phyloP scores from a whole-genome alignment of 2,329 filamentous ascomycete species.

The Trichoderma afroharzianum region DNA sequence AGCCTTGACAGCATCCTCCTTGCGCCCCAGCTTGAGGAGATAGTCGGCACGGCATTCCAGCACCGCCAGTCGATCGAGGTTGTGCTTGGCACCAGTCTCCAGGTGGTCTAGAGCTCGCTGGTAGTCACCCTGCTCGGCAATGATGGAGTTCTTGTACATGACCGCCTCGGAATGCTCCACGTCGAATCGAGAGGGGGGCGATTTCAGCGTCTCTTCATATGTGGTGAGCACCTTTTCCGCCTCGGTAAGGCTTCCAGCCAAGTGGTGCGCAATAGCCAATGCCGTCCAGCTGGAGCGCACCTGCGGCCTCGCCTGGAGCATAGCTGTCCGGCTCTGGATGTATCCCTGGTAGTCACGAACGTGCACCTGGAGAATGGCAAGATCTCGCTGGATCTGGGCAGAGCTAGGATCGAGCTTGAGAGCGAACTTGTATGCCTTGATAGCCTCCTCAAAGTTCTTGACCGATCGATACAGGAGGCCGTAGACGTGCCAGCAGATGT shows the following conservation, averaged over 20 bases:
- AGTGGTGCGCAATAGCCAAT: constrained; percentile 88
- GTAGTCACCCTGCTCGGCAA: constrained; percentile 82
- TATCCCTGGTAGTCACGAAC: constrained; percentile 96
- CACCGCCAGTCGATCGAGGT: constrained; percentile 77
- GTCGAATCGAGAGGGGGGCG: constrained; percentile 70
- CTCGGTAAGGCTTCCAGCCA: constrained; percentile 78
- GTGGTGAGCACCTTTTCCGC: constrained; percentile 89
- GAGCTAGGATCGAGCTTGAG: constrained; percentile 91
- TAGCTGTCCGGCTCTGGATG: constrained; percentile 79
- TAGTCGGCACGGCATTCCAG: constrained; percentile 86
- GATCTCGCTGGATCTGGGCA: constrained; percentile 86
- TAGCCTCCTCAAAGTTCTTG: constrained; percentile 98
- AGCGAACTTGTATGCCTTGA: constrained; percentile 98
- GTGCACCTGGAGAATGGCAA: constrained; percentile 90
- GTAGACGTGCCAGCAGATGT: constrained; percentile 99
- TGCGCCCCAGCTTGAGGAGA: constrained; percentile 70
- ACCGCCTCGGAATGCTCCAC: constrained; percentile 91
- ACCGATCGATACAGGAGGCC: constrained; percentile 86
- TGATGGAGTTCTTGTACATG: constrained; percentile 93
- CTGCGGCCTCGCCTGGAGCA: constrained; percentile 80
- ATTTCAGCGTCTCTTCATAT: constrained; percentile 90
- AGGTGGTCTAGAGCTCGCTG: constrained; percentile 84
- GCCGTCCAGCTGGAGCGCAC: constrained; percentile 95
- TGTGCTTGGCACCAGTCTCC: constrained; percentile 70
- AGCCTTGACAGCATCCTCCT: constrained; percentile 75